A percentile compares a stretch with the other conserved stretches of the same genome.
Conservation (phyloP, 177 flowering plant genomes). For the Vitis hybrid region DNA sequence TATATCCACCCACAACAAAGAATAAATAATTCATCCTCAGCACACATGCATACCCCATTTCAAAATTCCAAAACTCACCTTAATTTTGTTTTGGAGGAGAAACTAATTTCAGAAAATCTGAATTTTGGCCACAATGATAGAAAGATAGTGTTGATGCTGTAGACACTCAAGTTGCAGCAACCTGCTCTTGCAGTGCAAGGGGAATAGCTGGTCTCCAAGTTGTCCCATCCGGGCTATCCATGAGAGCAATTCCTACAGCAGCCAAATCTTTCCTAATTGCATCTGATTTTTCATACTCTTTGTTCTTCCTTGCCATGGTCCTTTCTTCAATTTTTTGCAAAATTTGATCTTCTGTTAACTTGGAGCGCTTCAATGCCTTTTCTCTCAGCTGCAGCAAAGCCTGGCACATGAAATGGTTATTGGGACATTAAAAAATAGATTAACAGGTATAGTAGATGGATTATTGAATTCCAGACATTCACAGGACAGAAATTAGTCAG, state of each 20-base stretch:
- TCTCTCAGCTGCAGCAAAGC: constrained; percentile 71
- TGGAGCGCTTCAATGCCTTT: constrained; percentile 83
- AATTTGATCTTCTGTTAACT: constrained; percentile 68
- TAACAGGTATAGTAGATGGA: background rate
- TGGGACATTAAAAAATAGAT: background rate
- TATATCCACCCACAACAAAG: too few relatives aligned
- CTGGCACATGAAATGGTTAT: constrained; percentile 32
- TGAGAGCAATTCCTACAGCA: constrained; percentile 76
- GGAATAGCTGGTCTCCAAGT: constrained; percentile 92
- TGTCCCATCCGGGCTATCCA: constrained; percentile 91
- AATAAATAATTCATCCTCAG: too few relatives aligned
- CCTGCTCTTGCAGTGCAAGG: constrained; percentile 58
- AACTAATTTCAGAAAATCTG: too few relatives aligned
- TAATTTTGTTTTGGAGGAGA: too few relatives aligned
- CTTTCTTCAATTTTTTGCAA: constrained; percentile 73
- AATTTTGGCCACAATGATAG: too few relatives aligned
- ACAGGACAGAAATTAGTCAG: background rate
- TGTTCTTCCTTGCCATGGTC: constrained; percentile 64
- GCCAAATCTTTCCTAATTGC: constrained; percentile 76
- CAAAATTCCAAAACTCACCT: too few relatives aligned
- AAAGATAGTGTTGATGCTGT: too few relatives aligned
- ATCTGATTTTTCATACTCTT: constrained; percentile 83
- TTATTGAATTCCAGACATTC: background rate
- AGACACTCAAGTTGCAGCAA: constrained; percentile 29
- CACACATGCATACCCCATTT: too few relatives aligned